These are phyloP conservation scores for Kwoniella botswanensis DNA, from an alignment of 768 basidiomycete genomes.

Conservation along the genomic window DNA sequence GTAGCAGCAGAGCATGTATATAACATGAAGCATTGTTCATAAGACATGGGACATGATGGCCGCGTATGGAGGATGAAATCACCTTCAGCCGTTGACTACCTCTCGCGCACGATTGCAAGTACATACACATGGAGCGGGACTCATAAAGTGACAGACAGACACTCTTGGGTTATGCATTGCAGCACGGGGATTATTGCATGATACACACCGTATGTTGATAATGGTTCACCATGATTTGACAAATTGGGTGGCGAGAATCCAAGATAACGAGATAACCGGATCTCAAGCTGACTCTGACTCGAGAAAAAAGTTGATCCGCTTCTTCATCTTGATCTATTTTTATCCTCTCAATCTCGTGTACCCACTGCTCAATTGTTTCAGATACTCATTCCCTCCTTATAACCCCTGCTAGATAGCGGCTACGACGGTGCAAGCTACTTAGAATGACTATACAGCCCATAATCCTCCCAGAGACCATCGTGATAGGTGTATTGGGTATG, in stretches of 20 bases:
- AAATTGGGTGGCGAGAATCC: not conserved
- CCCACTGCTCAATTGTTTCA: not conserved
- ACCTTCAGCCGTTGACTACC: too few species aligned
- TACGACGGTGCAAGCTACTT: not conserved
- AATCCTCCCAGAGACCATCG: constrained; percentile 28
- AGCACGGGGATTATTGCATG: too few species aligned
- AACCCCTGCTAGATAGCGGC: not conserved
- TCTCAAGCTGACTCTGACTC: not conserved
- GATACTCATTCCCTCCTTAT: not conserved
- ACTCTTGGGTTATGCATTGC: too few species aligned
- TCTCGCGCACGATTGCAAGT: too few species aligned
- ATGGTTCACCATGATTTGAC: not conserved
- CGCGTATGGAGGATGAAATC: too few species aligned
- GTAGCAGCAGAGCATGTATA: not conserved
- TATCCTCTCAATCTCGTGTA: too few species aligned
- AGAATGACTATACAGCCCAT: constrained; percentile 32
- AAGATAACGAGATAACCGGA: constrained; percentile 4
- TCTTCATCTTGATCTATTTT: not conserved
- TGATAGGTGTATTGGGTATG: constrained; percentile 52
- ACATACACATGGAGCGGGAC: too few species aligned
- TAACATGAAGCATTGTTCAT: not conserved
- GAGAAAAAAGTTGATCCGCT: constrained; percentile 11
- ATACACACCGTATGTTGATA: not conserved
- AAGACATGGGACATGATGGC: not conserved
- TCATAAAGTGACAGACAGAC: too few species aligned